phyloP scores from a whole-genome alignment of 164 flowering plant genomes.

The Vitis labrusca region DNA sequence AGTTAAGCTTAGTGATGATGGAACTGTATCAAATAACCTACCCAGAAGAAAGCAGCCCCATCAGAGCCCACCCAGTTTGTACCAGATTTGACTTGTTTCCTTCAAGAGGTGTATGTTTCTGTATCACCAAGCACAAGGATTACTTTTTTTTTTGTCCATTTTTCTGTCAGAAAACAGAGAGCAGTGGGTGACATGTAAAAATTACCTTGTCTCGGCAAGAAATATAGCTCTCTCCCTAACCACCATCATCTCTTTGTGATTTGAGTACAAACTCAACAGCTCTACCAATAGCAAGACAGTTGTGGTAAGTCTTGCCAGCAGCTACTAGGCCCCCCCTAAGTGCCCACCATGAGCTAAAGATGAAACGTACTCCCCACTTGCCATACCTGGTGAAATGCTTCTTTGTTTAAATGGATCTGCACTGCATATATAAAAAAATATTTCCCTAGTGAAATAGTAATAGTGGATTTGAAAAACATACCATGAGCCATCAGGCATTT shows the following conservation, averaged over 20 bases:
- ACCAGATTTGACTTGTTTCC: constrained; percentile 50
- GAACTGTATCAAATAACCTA: constrained; percentile 32
- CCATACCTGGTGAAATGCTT: constrained; percentile 37
- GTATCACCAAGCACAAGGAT: neutral
- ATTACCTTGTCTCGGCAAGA: constrained; percentile 53
- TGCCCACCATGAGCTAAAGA: constrained; percentile 45
- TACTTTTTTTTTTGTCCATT: neutral
- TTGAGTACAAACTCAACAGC: constrained; percentile 42
- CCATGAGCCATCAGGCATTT: constrained; percentile 55
- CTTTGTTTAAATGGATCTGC: neutral
- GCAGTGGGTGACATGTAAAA: neutral
- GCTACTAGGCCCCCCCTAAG: constrained; percentile 40
- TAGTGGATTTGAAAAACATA: neutral
- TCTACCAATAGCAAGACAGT: constrained; percentile 33
- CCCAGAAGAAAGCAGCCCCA: constrained; percentile 51
- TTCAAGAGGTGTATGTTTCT: constrained; percentile 48
- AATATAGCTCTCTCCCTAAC: constrained; percentile 61
- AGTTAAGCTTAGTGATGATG: neutral
- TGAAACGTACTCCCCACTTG: constrained; percentile 55
- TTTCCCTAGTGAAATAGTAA: too few species aligned
- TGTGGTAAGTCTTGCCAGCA: constrained; percentile 40
- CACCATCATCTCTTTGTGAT: constrained; percentile 39
- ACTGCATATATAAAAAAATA: neutral
- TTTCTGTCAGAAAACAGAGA: neutral
- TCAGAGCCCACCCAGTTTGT: constrained; percentile 61